A percentile compares a stretch with the other conserved stretches of the same genome.
Evolutionary conservation across 345 rosid genomes (phyloP).

Genomic region (Hibiscus syriacus): DNA sequence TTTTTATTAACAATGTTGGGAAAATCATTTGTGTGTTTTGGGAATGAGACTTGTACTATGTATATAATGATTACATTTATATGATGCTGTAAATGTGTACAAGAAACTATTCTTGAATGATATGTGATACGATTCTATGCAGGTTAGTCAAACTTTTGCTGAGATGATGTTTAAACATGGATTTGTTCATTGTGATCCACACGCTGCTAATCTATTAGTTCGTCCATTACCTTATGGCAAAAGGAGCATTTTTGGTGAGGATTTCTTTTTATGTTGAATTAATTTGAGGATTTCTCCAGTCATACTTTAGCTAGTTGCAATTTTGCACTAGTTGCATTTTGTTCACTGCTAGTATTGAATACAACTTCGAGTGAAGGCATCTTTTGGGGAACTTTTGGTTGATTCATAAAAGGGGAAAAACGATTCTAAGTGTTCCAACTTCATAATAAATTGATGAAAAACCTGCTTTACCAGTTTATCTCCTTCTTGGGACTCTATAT

Average conservation of each 20-base stretch:
- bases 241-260: conserved; percentile 48
- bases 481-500: background rate
- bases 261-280: conserved; percentile 13
- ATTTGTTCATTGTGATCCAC: conserved; percentile 98
- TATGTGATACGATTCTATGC: conserved; percentile 8
- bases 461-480: background rate
- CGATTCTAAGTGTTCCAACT: background rate
- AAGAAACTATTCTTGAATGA: background rate
- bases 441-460: background rate
- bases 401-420: background rate
- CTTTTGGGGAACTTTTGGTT: background rate
- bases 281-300: background rate
- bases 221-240: conserved; percentile 67
- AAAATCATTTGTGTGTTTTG: background rate
- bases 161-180: conserved; percentile 99
- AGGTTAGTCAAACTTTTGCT: conserved; percentile 86
- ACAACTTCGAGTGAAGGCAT: background rate
- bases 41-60: too few species aligned
- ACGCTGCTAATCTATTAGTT: conserved; percentile 85
- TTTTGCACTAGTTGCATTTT: background rate
- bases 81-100: background rate
- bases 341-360: background rate
- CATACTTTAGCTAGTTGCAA: background rate
- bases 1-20: background rate
- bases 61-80: background rate